phyloP scores from a whole-genome alignment of 306 rosid genomes.

The Pachyrhizus erosus region DNA sequence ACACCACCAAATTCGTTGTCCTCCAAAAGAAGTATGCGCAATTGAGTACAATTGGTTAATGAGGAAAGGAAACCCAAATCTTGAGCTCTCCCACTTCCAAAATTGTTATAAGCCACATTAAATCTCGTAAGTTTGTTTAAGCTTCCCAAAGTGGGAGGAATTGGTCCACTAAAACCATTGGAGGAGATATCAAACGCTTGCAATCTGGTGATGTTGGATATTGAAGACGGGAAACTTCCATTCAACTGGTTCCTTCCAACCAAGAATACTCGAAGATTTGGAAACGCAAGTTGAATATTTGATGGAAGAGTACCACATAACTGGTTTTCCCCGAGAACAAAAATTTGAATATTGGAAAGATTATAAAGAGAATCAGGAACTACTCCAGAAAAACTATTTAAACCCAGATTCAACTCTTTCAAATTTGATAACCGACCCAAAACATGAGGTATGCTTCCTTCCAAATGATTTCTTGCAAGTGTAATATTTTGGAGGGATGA shows the following conservation, averaged over 20 bases:
- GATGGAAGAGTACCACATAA: conserved; percentile 26
- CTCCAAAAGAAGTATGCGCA: fast-evolving
- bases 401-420: not conserved
- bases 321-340: not conserved
- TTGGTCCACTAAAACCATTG: conserved; percentile 31
- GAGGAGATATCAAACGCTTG: not conserved
- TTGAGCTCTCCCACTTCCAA: conserved; percentile 26
- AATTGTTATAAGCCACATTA: not conserved
- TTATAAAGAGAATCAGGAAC: conserved; percentile 44
- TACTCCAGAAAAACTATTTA: conserved; percentile 2
- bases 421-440: conserved; percentile 39
- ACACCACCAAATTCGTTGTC: conserved; percentile 29
- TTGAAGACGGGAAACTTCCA: conserved; percentile 28
- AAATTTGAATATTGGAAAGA: conserved; percentile 10
- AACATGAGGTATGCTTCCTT: conserved; percentile 30
- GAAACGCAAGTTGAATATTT: conserved; percentile 36
- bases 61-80: conserved; percentile 44
- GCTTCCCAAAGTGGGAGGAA: conserved; percentile 33
- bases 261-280: not conserved
- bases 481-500: not conserved
- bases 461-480: conserved; percentile 22
- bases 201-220: conserved; percentile 39
- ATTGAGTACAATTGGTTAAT: conserved; percentile 39
- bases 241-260: not conserved
- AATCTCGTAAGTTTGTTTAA: not conserved